These are phyloP conservation scores for Podospora bellae-mahoneyi DNA, from an alignment of 495 filamentous ascomycete genomes.

Conservation along the genomic window DNA sequence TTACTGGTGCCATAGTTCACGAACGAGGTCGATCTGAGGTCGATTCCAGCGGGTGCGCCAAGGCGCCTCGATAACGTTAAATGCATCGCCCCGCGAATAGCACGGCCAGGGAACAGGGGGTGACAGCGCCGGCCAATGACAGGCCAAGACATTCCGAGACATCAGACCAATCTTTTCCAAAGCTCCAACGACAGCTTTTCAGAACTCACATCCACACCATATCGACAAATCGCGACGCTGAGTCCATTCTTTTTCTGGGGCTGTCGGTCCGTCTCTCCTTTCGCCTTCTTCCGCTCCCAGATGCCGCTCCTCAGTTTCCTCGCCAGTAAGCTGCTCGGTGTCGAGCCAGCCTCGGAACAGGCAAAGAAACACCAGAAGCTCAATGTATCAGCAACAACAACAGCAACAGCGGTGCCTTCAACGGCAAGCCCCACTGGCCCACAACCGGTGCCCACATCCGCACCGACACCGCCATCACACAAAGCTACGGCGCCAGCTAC, in stretches of 20 bases:
- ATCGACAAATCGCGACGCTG: conserved; percentile 1
- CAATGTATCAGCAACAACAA: neutral
- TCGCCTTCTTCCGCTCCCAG: too few species aligned
- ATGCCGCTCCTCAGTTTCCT: neutral
- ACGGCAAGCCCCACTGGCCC: conserved; percentile 1
- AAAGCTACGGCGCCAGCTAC: neutral
- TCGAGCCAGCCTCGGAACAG: neutral
- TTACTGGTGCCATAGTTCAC: neutral
- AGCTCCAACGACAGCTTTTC: neutral
- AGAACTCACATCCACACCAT: conserved; percentile 1
- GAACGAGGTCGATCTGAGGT: neutral
- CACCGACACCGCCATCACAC: conserved; percentile 1
- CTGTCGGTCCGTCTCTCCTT: too few species aligned
- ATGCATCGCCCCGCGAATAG: conserved; percentile 1
- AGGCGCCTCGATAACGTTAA: conserved; percentile 13
- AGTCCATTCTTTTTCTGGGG: neutral
- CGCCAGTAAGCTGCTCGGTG: neutral
- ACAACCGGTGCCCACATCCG: neutral
- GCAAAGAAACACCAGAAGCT: neutral
- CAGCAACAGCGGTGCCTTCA: neutral
- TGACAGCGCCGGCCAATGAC: neutral
- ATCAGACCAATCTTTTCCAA: conserved; percentile 2
- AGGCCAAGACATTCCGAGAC: conserved; percentile 2
- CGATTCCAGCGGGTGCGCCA: neutral
- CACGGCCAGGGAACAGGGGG: neutral